phyloP scores from a whole-genome alignment of 1,284 basidiomycete genomes.

The Puccinia novopanici region DNA sequence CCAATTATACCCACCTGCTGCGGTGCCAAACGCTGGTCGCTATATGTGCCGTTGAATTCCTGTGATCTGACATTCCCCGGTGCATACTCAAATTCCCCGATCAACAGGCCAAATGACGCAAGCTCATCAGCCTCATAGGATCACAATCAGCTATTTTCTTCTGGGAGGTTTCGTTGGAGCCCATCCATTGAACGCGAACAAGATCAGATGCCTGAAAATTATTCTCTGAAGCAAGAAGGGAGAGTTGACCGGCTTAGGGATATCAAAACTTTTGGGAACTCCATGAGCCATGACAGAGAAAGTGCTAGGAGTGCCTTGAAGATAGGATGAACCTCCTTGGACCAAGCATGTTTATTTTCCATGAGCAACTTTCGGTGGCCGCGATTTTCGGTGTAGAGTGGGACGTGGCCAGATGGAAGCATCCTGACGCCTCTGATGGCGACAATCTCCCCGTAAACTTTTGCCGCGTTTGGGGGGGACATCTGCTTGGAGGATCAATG shows the following conservation, averaged over 20 bases:
- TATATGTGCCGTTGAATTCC: too few species aligned
- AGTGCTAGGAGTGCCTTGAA: neutral
- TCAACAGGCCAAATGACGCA: too few species aligned
- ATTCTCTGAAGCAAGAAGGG: neutral
- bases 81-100: too few species aligned
- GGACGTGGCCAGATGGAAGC: neutral
- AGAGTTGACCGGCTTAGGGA: neutral
- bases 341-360: slow-evolving; percentile 1
- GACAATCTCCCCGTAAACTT: neutral
- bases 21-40: too few species aligned
- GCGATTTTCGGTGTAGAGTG: neutral
- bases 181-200: neutral
- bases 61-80: too few species aligned
- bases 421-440: neutral
- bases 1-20: too few species aligned
- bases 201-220: neutral
- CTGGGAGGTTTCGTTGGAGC: neutral
- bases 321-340: too few species aligned
- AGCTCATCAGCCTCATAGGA: too few species aligned
- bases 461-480: too few species aligned
- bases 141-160: too few species aligned
- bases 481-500: too few species aligned
- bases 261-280: neutral
- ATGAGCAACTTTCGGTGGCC: too few species aligned
- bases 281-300: slow-evolving; percentile 13